phyloP scores from a whole-genome alignment of 2,329 filamentous ascomycete genomes.

The Ceratocystis ficicola region DNA sequence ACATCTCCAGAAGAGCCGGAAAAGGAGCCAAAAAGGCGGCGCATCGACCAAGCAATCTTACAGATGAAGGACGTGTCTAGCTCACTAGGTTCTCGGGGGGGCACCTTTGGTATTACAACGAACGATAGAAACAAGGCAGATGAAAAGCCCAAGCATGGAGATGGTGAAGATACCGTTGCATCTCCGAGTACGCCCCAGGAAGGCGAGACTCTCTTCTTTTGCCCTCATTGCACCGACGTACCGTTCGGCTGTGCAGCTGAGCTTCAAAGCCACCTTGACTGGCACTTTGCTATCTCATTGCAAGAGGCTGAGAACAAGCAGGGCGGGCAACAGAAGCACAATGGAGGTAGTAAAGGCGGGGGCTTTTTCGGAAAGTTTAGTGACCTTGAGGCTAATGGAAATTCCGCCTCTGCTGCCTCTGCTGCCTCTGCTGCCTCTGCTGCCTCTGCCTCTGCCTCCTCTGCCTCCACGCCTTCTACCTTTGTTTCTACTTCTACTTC shows the following conservation, averaged over 20 bases:
- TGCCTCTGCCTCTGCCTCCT: too few species aligned
- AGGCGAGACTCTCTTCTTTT: conserved; percentile 16
- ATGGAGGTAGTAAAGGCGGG: not conserved
- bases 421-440: not conserved
- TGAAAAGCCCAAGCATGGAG: not conserved
- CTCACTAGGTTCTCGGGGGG: not conserved
- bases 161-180: not conserved
- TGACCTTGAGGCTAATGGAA: not conserved
- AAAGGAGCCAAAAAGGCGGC: conserved; percentile 12
- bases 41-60: not conserved
- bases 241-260: conserved; percentile 35
- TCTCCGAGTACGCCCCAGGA: not conserved
- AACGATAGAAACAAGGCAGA: not conserved
- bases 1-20: not conserved
- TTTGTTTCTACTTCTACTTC: not conserved
- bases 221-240: conserved; percentile 10
- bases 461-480: not conserved
- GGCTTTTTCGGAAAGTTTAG: not conserved
- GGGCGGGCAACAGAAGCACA: conserved; percentile 1
- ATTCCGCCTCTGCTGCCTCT: not conserved
- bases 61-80: not conserved
- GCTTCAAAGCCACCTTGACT: conserved; percentile 71
- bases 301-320: conserved; percentile 42
- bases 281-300: conserved; percentile 85
- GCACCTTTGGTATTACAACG: too few species aligned